A percentile compares a stretch with the other conserved stretches of the same genome.
phyloP scores from a whole-genome alignment of 2,329 filamentous ascomycete species.

The Lasiodiplodia citricola region DNA sequence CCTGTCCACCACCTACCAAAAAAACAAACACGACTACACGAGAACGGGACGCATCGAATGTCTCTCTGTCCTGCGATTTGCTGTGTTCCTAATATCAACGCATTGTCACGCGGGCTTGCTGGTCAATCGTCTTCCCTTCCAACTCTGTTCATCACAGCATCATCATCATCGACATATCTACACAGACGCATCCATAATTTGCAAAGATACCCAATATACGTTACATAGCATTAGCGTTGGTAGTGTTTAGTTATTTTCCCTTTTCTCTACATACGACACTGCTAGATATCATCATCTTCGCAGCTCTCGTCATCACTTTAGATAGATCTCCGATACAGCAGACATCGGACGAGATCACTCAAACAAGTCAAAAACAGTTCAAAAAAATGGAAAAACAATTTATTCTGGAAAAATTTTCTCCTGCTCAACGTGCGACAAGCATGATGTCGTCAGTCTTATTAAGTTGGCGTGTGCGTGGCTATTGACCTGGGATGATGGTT shows the following conservation, averaged over 20 bases:
- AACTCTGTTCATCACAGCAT: background rate
- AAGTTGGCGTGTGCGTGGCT: conserved; percentile 10
- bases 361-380: background rate
- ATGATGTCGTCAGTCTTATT: background rate
- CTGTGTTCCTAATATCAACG: background rate
- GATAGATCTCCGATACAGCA: background rate
- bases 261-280: background rate
- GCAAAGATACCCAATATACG: conserved; percentile 27
- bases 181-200: background rate
- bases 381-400: background rate
- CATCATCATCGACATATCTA: background rate
- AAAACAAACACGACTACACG: background rate
- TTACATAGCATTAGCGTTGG: conserved; percentile 19
- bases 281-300: background rate
- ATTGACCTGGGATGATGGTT: background rate
- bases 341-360: background rate
- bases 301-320: background rate
- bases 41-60: conserved; percentile 13
- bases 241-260: conserved; percentile 11
- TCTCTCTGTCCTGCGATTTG: background rate
- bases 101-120: conserved; percentile 1
- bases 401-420: background rate
- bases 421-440: background rate
- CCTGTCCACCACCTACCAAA: background rate
- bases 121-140: conserved; percentile 7